Evolutionary conservation across 2,329 filamentous ascomycete species (phyloP).

Genomic region (Paecilomyces variotii): DNA sequence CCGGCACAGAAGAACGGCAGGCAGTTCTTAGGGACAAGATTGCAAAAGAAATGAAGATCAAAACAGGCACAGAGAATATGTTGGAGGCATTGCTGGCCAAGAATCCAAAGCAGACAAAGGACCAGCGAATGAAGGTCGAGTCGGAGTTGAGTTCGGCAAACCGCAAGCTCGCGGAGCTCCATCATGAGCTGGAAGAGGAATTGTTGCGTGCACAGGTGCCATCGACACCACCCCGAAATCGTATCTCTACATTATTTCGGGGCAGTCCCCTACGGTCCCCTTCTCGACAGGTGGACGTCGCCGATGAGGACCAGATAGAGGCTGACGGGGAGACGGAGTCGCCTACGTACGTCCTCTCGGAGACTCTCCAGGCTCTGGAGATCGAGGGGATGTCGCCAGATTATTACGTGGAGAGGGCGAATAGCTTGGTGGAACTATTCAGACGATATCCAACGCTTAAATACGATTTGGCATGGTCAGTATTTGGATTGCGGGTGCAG

Average conservation of each 20-base stretch:
- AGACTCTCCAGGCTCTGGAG: constrained; percentile 84
- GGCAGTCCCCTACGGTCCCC: constrained; percentile 48
- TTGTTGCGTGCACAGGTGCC: constrained; percentile 51
- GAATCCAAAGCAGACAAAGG: constrained; percentile 90
- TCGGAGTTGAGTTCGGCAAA: constrained; percentile 87
- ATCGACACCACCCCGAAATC: constrained; percentile 42
- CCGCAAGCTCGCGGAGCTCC: constrained; percentile 55
- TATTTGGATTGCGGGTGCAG: constrained; percentile 89
- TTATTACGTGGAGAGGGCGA: constrained; percentile 90
- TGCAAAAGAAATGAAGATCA: constrained; percentile 95
- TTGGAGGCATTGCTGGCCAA: constrained; percentile 89
- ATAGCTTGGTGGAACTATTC: constrained; percentile 92
- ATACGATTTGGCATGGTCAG: constrained; percentile 91
- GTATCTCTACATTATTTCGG: constrained; percentile 51
- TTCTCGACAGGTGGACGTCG: constrained; percentile 29
- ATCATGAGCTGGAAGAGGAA: constrained; percentile 52
- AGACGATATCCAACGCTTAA: constrained; percentile 88
- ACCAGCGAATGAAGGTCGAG: constrained; percentile 70
- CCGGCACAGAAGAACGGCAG: constrained; percentile 63
- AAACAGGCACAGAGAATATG: constrained; percentile 95
- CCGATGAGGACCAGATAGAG: constrained; percentile 44
- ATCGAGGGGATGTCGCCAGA: constrained; percentile 80
- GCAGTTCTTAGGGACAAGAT: constrained; percentile 72
- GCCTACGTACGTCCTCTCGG: constrained; percentile 81
- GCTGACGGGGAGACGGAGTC: constrained; percentile 65